Evolutionary conservation across 163 green algal species (phyloP), one percentile per base, ranked within the genome.

Genomic region (Chloromonas sp.): DNA sequence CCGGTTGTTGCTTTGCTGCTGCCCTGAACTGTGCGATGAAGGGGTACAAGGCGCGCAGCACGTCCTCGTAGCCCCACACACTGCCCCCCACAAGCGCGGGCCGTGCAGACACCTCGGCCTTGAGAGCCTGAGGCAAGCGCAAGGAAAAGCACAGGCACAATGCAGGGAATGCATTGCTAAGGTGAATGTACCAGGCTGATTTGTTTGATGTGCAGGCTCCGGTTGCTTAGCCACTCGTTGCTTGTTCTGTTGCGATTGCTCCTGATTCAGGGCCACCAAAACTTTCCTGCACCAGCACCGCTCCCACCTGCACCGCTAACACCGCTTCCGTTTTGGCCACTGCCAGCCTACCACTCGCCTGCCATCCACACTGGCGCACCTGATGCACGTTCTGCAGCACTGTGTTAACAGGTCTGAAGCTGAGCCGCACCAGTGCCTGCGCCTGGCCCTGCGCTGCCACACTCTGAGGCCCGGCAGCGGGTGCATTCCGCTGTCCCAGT

Each of bases 41-140:
- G 5, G 93, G 89, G n/a, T 92, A 85, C 84, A 96, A 87, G 3
- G 74, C 78, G 57, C 61, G 85, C 71, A 94, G 92, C 1, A 92
- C 85, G 78, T 97, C 94, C 78, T 96, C 94, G 87, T 95, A 92
- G 14, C 94, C 91, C 74, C 97, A 96, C 71, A 98, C 94, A 8
- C 91, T 95, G 5, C 66, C 84, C 14, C 92, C 93, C 84, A 98
- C 88, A 14, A 89, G 5, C 1, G 85, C 82, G 0, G 92, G 89
- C 58, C 89, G 89, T 1, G 82, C 57, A 0, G 78, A 71, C 66
- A 89, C 86, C 84, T 95, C 92, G 3, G 88, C 89, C 14, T 92
- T 93, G 14, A 97, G 86, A 13, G 94, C 94, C 92, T 97, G 91
- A 36, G 85, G 3, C 70, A 85, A 58, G 58, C 60, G 78, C 60